Evolutionary conservation across 805 yeast species (phyloP), one percentile per base, ranked within the genome.

Genomic region (Kodamaea nitidulidarum): DNA sequence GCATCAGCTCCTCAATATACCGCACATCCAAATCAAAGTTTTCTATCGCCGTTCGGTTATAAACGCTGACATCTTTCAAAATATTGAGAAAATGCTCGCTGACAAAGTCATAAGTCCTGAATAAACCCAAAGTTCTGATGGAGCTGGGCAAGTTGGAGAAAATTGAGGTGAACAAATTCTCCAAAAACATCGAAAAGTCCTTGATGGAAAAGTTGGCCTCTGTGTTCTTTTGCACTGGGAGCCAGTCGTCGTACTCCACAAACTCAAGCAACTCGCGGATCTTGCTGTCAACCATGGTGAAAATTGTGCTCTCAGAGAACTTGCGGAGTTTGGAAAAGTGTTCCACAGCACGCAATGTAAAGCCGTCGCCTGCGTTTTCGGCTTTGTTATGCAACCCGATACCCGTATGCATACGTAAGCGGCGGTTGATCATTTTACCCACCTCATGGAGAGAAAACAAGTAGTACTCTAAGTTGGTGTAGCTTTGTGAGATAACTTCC

Each of bases 401-500:
- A 33, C 69, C 70, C 43, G 71, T 55, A 56, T 60, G 67, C 24
- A 48, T 46, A 31, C 65, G 57, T 40, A 67, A 63, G 37, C 58
- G 56, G 12, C 59, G 46, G 45, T 67, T 67, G 24, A 70, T 56
- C 40, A 66, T 52, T 36, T 66, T 64, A n/a, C 79, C 81, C 35
- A 91, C 70, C 56, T 84, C 88, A 38, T 70, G 68, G 7, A 90
- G 75, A 40, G 95, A 87, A 49, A 72, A 78, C 30, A 85, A 72
- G 58, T 90, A 91, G 57, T 85, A 87, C 55, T 91, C 96, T 51
- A 91, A 66, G 57, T 93, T 88, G 42, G 93, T 83, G 48, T 86
- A 71, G 48, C 87, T 86, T 65, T 93, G 98, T 0, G 96, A 83
- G 18, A 88, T 75, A 48, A 88, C 90, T 60, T 91, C 98, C 54